phyloP scores from a whole-genome alignment of 805 yeast genomes.

The Saccharomycopsis amapae region DNA sequence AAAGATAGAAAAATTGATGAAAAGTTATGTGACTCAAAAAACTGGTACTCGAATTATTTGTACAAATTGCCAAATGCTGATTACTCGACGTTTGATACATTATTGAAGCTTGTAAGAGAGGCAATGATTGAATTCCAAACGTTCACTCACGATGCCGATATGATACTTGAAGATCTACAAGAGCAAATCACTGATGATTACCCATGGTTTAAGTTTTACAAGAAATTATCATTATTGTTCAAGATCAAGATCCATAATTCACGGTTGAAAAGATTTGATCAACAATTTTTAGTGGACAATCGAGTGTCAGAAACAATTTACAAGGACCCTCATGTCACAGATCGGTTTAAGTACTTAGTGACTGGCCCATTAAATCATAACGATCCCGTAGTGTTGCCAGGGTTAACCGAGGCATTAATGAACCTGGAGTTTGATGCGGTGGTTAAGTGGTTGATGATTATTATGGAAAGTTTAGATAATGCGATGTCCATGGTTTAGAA shows the following conservation, averaged over 20 bases:
- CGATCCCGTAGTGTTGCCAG: not conserved
- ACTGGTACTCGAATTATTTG: not conserved
- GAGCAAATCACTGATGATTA: conserved; percentile 51
- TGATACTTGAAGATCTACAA: conserved; percentile 40
- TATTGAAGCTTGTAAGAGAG: too few relatives aligned
- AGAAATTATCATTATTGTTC: conserved; percentile 42
- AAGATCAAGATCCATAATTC: conserved; percentile 12
- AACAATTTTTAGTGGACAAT: not conserved
- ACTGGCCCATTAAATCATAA: not conserved
- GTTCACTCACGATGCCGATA: conserved; percentile 40
- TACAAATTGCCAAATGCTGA: too few relatives aligned
- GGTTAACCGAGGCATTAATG: too few relatives aligned
- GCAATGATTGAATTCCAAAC: conserved; percentile 23
- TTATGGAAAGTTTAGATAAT: too few relatives aligned
- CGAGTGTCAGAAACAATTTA: not conserved
- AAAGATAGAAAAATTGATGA: not conserved
- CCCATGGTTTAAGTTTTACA: conserved; percentile 66
- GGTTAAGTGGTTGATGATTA: too few relatives aligned
- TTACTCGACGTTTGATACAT: too few relatives aligned
- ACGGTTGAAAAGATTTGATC: not conserved
- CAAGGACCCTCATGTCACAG: not conserved
- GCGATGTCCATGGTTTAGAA: too few relatives aligned
- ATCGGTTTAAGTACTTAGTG: not conserved
- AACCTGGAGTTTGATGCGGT: too few relatives aligned
- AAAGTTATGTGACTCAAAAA: not conserved